A percentile compares a stretch with the other conserved stretches of the same genome.
These are phyloP conservation scores for Stagonosporopsis chrysanthemi DNA, from an alignment of 2,329 filamentous ascomycete species.

Conservation along the genomic window DNA sequence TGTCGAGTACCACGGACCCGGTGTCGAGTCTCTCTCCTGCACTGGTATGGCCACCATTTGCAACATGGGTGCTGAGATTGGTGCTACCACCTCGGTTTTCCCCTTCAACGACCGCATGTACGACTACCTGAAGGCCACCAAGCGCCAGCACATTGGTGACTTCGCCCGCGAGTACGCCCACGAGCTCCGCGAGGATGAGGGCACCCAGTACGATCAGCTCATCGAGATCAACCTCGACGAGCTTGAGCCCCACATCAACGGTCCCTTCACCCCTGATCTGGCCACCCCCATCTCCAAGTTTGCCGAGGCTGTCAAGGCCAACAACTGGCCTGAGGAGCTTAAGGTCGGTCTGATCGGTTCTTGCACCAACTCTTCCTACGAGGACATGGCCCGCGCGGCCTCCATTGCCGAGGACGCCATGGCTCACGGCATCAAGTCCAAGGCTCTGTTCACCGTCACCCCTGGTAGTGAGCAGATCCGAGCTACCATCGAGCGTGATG, in stretches of 20 bases:
- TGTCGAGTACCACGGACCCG: conserved; percentile 77
- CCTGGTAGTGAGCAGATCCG: conserved; percentile 93
- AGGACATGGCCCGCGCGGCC: conserved; percentile 93
- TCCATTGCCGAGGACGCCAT: conserved; percentile 92
- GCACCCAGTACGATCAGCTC: conserved; percentile 92
- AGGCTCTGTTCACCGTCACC: conserved; percentile 91
- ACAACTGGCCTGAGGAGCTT: conserved; percentile 95
- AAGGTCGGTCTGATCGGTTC: conserved; percentile 97
- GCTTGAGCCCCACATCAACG: conserved; percentile 98
- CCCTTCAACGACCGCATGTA: conserved; percentile 98
- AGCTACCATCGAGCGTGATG: conserved; percentile 82
- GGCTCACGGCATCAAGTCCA: conserved; percentile 91
- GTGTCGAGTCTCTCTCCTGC: conserved; percentile 75
- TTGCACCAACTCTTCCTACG: conserved; percentile 91
- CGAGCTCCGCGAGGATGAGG: conserved; percentile 86
- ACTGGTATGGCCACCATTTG: conserved; percentile 89
- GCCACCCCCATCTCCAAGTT: conserved; percentile 98
- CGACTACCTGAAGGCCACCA: conserved; percentile 91
- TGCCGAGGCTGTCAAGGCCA: conserved; percentile 89
- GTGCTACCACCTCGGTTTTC: conserved; percentile 92
- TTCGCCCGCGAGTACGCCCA: conserved; percentile 84
- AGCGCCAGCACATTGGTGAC: conserved; percentile 88
- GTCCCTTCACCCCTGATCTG: conserved; percentile 97
- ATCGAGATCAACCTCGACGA: conserved; percentile 95
- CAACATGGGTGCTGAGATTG: conserved; percentile 63